These are phyloP conservation scores for Salix dunnii DNA, from an alignment of 345 rosid species.

Conservation along the genomic window DNA sequence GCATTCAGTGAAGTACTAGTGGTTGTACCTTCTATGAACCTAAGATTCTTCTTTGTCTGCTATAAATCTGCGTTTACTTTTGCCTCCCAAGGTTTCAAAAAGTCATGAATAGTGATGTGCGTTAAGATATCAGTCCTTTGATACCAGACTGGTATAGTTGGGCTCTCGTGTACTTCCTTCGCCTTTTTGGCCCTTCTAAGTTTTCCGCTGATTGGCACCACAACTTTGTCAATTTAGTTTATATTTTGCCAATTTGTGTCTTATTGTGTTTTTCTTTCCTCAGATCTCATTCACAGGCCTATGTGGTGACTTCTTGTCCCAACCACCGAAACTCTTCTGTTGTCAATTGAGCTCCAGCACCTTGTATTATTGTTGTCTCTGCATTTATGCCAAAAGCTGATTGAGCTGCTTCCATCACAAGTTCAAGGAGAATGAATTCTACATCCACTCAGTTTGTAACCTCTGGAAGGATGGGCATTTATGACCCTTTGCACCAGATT, in stretches of 20 bases:
- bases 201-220: neutral
- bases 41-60: constrained; percentile 8
- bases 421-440: constrained; percentile 64
- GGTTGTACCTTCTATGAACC: constrained; percentile 1
- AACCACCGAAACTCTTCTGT: constrained; percentile 5
- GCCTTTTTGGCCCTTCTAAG: neutral
- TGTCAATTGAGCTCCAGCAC: neutral
- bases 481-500: constrained; percentile 67
- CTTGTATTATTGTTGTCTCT: neutral
- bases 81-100: neutral
- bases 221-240: neutral
- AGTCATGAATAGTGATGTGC: neutral
- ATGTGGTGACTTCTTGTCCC: neutral
- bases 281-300: neutral
- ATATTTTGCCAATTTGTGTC: neutral
- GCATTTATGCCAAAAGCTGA: constrained; percentile 18
- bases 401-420: constrained; percentile 24
- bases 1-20: constrained; percentile 12
- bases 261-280: neutral
- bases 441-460: constrained; percentile 70
- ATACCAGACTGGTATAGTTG: neutral
- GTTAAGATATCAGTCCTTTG: constrained; percentile 3
- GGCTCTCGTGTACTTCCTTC: neutral
- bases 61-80: neutral
- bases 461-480: constrained; percentile 61